Evolutionary conservation across 2,329 filamentous ascomycete species (phyloP), one percentile per base, ranked within the genome.

Genomic region (Fusarium subglutinans): DNA sequence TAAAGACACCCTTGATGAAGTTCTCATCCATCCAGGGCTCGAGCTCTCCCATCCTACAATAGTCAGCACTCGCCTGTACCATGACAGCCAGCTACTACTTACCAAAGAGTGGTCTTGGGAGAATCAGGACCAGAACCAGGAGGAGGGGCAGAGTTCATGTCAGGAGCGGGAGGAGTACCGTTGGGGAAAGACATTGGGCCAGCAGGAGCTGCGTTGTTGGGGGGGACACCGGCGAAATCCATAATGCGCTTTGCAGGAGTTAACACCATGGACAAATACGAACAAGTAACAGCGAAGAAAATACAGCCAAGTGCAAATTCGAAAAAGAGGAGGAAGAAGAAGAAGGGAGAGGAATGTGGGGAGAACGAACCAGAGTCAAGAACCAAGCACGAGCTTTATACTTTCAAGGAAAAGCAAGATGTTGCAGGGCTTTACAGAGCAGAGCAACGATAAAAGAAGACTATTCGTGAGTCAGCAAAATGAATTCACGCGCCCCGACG

Each of bases 1-100:
- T 81, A 89, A 94, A 98, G 51, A 98, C 91, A 78, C 93, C 96
- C 85, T 97, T 95, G 81, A 99, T 94, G 83, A 98, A 99, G 85
- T 96, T 97, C 87, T 99, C 96, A 79, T 99, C 96, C 86, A 99
- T 98, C 96, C 96, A 99, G 35, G 95, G 94, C 84, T 98, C 96
- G 74, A 99, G 92, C 83, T 99, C 96, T 77, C 96, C 96, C 96
- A 99, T 99, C 96, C 95, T 98, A 72, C 44, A 33, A 13, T 9
- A 5, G 40, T 81, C 15, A 81, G 72, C n/a, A 11, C 22, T 17
- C n/a, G 24, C 17, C 10, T 14, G 5, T 8, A 20, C 5, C 10
- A 59, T 9, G 12, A 2, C 22, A 5, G 12, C 11, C 12, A 6
- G n/a, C 8, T 7, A 11, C 15, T 28, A 66, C 85, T 74, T 83